Conservation (phyloP, 805 yeast species). For the Sugiyamaella valdiviana region DNA sequence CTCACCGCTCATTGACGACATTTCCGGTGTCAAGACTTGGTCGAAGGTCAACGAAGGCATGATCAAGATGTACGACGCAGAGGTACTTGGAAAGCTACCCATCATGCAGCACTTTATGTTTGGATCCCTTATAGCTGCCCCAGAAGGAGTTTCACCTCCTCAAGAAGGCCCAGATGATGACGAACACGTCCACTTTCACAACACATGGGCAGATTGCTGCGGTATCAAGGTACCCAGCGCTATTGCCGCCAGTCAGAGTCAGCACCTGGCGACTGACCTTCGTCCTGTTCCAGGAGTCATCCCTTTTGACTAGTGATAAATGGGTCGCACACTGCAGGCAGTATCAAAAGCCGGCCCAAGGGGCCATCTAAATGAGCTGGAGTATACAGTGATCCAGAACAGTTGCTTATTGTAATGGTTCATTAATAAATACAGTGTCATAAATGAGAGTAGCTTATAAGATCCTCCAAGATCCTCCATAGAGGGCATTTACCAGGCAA, state of each 20-base stretch:
- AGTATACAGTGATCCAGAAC: no score
- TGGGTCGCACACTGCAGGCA: no score
- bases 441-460: not conserved
- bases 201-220: constrained; percentile 95
- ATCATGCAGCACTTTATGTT: constrained; percentile 92
- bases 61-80: constrained; percentile 92
- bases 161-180: constrained; percentile 28
- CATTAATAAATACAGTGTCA: constrained; percentile 1
- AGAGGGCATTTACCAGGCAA: constrained; percentile 76
- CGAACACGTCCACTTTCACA: constrained; percentile 39
- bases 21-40: constrained; percentile 88
- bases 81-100: constrained; percentile 84
- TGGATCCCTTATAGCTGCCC: constrained; percentile 63
- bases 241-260: constrained; percentile 61
- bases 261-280: constrained; percentile 13
- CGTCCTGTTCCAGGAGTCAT: constrained; percentile 14
- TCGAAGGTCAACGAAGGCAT: constrained; percentile 85
- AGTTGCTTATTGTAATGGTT: not conserved
- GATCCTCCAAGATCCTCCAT: not conserved
- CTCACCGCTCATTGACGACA: constrained; percentile 94
- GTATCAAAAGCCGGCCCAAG: no score
- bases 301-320: constrained; percentile 24
- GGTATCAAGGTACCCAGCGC: constrained; percentile 96
- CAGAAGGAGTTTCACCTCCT: constrained; percentile 53
- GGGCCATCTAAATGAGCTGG: not conserved